A percentile compares a stretch with the other conserved stretches of the same genome.
phyloP scores from a whole-genome alignment of 257 asterid genomes.

The Hygrophila difformis region DNA sequence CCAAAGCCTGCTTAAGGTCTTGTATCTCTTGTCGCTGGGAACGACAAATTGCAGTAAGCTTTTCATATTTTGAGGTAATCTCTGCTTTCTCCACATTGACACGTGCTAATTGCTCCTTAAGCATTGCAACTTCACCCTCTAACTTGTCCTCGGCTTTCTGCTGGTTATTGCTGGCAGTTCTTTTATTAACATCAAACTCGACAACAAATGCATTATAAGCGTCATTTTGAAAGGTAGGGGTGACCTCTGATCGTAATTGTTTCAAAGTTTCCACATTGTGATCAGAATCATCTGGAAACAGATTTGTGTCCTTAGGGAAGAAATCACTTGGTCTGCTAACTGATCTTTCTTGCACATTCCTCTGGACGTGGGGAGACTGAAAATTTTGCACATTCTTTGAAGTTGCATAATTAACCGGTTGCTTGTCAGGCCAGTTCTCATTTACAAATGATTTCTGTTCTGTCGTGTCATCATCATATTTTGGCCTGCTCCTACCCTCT shows the following conservation, averaged over 20 bases:
- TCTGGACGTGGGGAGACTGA: slow-evolving; percentile 22
- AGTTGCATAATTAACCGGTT: slow-evolving; percentile 18
- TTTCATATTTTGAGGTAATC: slow-evolving; percentile 72
- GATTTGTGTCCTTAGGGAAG: slow-evolving; percentile 31
- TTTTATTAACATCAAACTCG: slow-evolving; percentile 44
- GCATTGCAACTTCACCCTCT: slow-evolving; percentile 72
- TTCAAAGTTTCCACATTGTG: slow-evolving; percentile 29
- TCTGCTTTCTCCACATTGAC: slow-evolving; percentile 70
- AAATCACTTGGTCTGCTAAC: slow-evolving; percentile 24
- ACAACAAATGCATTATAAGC: slow-evolving; percentile 63
- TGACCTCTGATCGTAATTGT: slow-evolving; percentile 38
- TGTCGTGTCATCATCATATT: slow-evolving; percentile 50
- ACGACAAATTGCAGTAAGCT: slow-evolving; percentile 83
- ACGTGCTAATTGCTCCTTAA: slow-evolving; percentile 65
- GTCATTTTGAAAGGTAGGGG: slow-evolving; percentile 37
- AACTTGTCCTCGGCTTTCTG: slow-evolving; percentile 49
- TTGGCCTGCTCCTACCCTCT: slow-evolving; percentile 50
- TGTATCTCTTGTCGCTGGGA: slow-evolving; percentile 92
- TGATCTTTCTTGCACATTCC: slow-evolving; percentile 23
- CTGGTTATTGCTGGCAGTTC: slow-evolving; percentile 33
- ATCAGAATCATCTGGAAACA: slow-evolving; percentile 40
- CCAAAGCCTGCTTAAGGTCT: slow-evolving; percentile 69
- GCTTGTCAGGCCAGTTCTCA: slow-evolving; percentile 27
- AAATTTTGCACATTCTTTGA: slow-evolving; percentile 23
- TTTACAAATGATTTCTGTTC: slow-evolving; percentile 29